Percentiles rank a stretch among this genome's conserved stretches.
Evolutionary conservation across 164 flowering plant species (phyloP).

Genomic region (Annona squamosa): DNA sequence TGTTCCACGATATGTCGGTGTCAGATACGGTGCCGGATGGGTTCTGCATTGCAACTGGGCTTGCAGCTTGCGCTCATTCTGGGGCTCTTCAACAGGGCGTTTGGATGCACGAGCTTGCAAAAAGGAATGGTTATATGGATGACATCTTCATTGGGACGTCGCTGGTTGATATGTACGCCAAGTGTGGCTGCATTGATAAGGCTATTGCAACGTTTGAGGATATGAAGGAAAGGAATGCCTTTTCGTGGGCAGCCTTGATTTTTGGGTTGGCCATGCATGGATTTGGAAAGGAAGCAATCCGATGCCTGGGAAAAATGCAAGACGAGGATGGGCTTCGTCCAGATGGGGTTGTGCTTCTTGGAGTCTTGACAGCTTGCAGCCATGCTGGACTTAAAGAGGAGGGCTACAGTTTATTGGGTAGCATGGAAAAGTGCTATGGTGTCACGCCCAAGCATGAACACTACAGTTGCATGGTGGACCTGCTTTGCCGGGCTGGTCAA

Average conservation of each 20-base stretch:
- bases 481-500: slow-evolving; percentile 41
- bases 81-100: slow-evolving; percentile 36
- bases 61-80: slow-evolving; percentile 31
- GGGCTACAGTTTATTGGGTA: slow-evolving; percentile 24
- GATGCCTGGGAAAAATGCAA: slow-evolving; percentile 27
- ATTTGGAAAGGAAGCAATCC: slow-evolving; percentile 20
- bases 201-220: slow-evolving; percentile 33
- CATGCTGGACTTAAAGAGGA: slow-evolving; percentile 34
- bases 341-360: slow-evolving; percentile 38
- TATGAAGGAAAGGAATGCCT: slow-evolving; percentile 29
- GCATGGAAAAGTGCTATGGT: slow-evolving; percentile 30
- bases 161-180: slow-evolving; percentile 46
- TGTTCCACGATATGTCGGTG: slow-evolving; percentile 25
- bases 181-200: slow-evolving; percentile 38
- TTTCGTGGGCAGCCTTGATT: slow-evolving; percentile 42
- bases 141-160: slow-evolving; percentile 21
- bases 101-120: slow-evolving; percentile 37
- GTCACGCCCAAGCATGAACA: slow-evolving; percentile 37
- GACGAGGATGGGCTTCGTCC: slow-evolving; percentile 29
- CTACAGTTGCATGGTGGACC: slow-evolving; percentile 42
- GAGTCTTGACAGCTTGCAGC: slow-evolving; percentile 33
- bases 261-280: slow-evolving; percentile 36
- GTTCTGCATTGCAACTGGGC: slow-evolving; percentile 26
- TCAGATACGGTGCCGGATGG: slow-evolving; percentile 25
- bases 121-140: slow-evolving; percentile 8